A percentile compares a stretch with the other conserved stretches of the same genome.
These are phyloP conservation scores for bread wheat (Triticum aestivum) DNA, from an alignment of 176 grass and related monocot species.

Conservation along the genomic window IWGSC_CS_RefSeq_v2.1 NC_057801.1:722037168-722037667, in stretches of 20 bases:
- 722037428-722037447: conserved; percentile 58
- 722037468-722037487: conserved; percentile 41
- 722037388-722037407: conserved; percentile 20
- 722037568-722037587: conserved; percentile 54
- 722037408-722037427: conserved; percentile 45
- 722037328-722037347: not conserved
- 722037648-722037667: conserved; percentile 43
- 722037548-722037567: conserved; percentile 49
- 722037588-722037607: conserved; percentile 28
- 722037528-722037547: conserved; percentile 12
- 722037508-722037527: conserved; percentile 50
- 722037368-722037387: conserved; percentile 43
- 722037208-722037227: too few species aligned
- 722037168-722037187: too few species aligned
- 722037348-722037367: conserved; percentile 14
- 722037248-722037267: too few species aligned
- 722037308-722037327: not conserved
- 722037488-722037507: conserved; percentile 38
- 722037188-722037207: too few species aligned
- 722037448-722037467: conserved; percentile 43
- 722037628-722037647: conserved; percentile 40
- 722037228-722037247: too few species aligned
- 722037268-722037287: not conserved
- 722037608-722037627: conserved; percentile 39
- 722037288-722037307: not conserved